Evolutionary conservation across 306 rosid species (phyloP).

Genomic region (Quercus engelmannii): DNA sequence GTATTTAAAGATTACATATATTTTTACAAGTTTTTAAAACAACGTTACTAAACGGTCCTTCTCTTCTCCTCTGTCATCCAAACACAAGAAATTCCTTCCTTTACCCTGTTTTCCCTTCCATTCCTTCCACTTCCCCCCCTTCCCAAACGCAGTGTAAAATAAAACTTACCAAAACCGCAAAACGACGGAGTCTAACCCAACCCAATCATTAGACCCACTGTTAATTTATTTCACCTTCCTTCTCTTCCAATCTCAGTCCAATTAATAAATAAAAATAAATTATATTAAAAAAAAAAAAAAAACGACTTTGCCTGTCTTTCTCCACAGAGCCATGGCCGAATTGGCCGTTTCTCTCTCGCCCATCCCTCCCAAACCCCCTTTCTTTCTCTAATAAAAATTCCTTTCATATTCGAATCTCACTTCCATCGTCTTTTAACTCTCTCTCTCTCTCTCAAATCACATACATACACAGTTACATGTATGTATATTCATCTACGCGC

Average conservation of each 20-base stretch:
- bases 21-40: too few relatives aligned
- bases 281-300: too few relatives aligned
- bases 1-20: too few relatives aligned
- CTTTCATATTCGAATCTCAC: background rate
- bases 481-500: too few relatives aligned
- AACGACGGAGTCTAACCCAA: background rate
- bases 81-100: too few relatives aligned
- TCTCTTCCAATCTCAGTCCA: too few relatives aligned
- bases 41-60: accelerated
- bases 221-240: background rate
- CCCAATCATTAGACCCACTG: constrained; percentile 13
- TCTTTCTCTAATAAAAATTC: constrained; percentile 12
- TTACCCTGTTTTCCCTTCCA: too few relatives aligned
- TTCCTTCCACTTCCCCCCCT: too few relatives aligned
- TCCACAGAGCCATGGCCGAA: constrained; percentile 44
- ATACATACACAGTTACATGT: too few relatives aligned
- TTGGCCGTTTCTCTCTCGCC: constrained; percentile 50
- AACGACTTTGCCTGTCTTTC: background rate
- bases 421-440: background rate
- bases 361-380: constrained; percentile 36
- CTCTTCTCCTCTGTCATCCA: too few relatives aligned
- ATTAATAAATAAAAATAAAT: too few relatives aligned
- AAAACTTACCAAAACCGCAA: background rate
- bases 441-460: background rate
- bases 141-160: too few relatives aligned